Conservation (phyloP, 73 alveolate genomes). For the Uronychia binucleata region DNA sequence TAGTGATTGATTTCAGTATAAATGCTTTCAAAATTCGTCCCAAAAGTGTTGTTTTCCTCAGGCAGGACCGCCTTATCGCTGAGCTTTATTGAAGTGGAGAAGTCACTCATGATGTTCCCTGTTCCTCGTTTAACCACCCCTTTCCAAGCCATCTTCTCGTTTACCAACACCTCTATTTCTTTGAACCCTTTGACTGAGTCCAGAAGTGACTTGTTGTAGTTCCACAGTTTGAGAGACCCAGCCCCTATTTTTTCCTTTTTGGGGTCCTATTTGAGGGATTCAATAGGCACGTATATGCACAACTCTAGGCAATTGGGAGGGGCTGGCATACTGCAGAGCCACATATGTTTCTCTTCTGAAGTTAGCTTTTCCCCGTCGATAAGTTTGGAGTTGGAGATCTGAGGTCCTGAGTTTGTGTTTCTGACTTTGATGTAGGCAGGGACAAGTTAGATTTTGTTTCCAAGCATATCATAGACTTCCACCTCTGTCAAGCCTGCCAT, state of each 20-base stretch:
- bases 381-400: slow-evolving; percentile 48
- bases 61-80: slow-evolving; percentile 47
- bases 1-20: not conserved
- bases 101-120: slow-evolving; percentile 68
- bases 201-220: slow-evolving; percentile 76
- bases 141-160: slow-evolving; percentile 50
- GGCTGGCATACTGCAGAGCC: slow-evolving; percentile 83
- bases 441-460: slow-evolving; percentile 45
- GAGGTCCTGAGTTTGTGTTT: slow-evolving; percentile 62
- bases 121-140: slow-evolving; percentile 73
- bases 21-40: slow-evolving; percentile 18
- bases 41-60: slow-evolving; percentile 5
- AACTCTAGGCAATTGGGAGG: slow-evolving; percentile 78
- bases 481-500: slow-evolving; percentile 84
- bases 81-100: slow-evolving; percentile 57
- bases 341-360: slow-evolving; percentile 80
- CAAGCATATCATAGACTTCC: slow-evolving; percentile 59
- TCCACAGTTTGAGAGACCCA: slow-evolving; percentile 65
- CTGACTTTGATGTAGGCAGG: slow-evolving; percentile 63
- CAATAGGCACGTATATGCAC: slow-evolving; percentile 36
- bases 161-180: slow-evolving; percentile 62
- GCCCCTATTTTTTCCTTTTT: slow-evolving; percentile 60
- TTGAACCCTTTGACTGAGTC: slow-evolving; percentile 82
- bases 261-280: slow-evolving; percentile 38
- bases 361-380: slow-evolving; percentile 69